Base-by-base conservation (phyloP, 1,284 basidiomycete species). In the Pseudozyma thailandica region DNA sequence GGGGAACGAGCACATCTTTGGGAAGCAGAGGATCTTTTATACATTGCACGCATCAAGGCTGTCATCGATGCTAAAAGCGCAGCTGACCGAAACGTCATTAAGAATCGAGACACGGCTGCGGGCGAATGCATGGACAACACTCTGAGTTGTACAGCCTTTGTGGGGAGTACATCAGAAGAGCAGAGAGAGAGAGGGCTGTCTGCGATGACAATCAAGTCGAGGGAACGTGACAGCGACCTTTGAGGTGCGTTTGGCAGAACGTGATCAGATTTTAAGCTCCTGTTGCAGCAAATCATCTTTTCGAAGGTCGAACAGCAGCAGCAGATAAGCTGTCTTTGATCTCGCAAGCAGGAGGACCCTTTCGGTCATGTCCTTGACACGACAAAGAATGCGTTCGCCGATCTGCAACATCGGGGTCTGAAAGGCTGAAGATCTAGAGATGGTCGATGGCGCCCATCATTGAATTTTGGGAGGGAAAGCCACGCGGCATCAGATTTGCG, bases 331-430 rank as follows among this genome's bases (percentile, higher is more conserved):
- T 26, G 42, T 16, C 20, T n/a, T 30, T 20, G 20, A 16, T 30
- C 6, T 6, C 16, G 3, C 5, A 13, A 33, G 15, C 35, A 25
- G 35, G 53, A 55, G 53, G 45, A 55, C 45, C 53, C 45, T 55
- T 55, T 35, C 16, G 53, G 53, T 55, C 53, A 55, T 42, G 38
- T 9, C 28, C 27, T 45, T 25, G 43, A 38, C 35, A 38, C 8
- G 6, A 3, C 13, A 27, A n/a, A 16, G 5, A 2, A 18, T 21
- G 9, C 4, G 44, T 51, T 41, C 10, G n/a, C 16, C 30, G 39
- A 43, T 51, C 21, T n/a, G n/a, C n/a, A n/a, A n/a, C 18, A 31
- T 31, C 15, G 30, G 30, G 30, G 15, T 31, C 7, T 31, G 30
- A 31, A 31, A n/a, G n/a, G n/a, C n/a, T n/a, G n/a, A n/a, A n/a